Evolutionary conservation across 192 early-diverging fungal species (phyloP).

Genomic region (Coemansia sp.): DNA sequence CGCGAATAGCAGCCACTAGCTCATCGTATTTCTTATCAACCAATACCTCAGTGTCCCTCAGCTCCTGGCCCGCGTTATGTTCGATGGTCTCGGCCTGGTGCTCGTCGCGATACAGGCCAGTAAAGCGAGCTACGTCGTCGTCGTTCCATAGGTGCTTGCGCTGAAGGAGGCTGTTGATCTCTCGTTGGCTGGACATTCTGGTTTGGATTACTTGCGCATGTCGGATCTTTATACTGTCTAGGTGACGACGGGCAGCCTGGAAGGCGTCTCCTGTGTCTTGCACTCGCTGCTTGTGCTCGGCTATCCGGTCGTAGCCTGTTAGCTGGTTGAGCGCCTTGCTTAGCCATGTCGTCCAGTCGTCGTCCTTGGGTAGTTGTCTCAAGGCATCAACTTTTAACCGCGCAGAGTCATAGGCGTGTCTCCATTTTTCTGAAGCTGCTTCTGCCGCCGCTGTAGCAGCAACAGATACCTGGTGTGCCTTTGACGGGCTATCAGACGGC

Average conservation of each 20-base stretch:
- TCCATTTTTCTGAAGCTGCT: conserved; percentile 19
- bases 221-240: conserved; percentile 53
- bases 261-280: conserved; percentile 51
- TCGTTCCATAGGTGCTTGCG: conserved; percentile 75
- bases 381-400: conserved; percentile 9
- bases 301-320: conserved; percentile 70
- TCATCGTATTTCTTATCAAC: conserved; percentile 66
- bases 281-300: conserved; percentile 65
- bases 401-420: conserved; percentile 13
- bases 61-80: conserved; percentile 43
- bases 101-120: conserved; percentile 70
- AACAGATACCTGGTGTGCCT: neutral
- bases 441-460: conserved; percentile 6
- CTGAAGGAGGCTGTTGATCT: conserved; percentile 75
- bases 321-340: conserved; percentile 63
- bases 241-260: conserved; percentile 45
- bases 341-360: conserved; percentile 42
- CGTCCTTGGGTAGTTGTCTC: conserved; percentile 29
- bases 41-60: conserved; percentile 57
- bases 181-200: conserved; percentile 66
- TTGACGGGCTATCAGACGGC: neutral
- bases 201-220: conserved; percentile 61
- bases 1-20: conserved; percentile 67
- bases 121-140: conserved; percentile 73
- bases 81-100: conserved; percentile 63